Percentiles rank a stretch among this genome's conserved stretches.
Evolutionary conservation across 768 basidiomycete genomes (phyloP).

Genomic region (Coprinopsis strossmayeri): DNA sequence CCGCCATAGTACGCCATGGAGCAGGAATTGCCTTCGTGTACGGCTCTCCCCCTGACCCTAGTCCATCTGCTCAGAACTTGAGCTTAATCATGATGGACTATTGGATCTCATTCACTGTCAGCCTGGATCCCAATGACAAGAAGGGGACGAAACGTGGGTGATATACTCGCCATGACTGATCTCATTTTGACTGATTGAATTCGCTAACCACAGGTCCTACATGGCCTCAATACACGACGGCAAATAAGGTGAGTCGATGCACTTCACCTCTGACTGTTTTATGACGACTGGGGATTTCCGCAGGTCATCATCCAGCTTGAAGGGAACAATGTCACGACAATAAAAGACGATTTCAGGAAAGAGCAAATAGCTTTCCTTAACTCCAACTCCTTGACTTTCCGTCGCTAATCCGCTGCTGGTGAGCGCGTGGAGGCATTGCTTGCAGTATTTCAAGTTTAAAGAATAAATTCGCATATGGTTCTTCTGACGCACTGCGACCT

Average conservation of each 20-base stretch:
- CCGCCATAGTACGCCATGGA: slow-evolving; percentile 22
- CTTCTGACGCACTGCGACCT: too few relatives aligned
- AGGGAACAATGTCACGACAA: slow-evolving; percentile 26
- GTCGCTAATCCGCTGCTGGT: neutral
- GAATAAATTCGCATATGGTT: too few relatives aligned
- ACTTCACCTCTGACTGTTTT: neutral
- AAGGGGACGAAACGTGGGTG: slow-evolving; percentile 24
- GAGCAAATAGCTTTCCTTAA: slow-evolving; percentile 31
- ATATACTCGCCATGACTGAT: neutral
- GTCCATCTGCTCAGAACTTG: slow-evolving; percentile 17
- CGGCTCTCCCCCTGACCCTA: slow-evolving; percentile 22
- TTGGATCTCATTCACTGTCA: slow-evolving; percentile 34
- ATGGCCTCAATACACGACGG: slow-evolving; percentile 23
- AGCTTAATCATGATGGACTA: slow-evolving; percentile 32
- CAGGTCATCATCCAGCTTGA: slow-evolving; percentile 22
- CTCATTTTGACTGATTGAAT: neutral
- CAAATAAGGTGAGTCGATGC: neutral
- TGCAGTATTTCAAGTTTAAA: too few relatives aligned
- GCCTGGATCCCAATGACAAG: slow-evolving; percentile 32
- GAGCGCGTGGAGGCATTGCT: too few relatives aligned
- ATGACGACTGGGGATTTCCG: too few relatives aligned
- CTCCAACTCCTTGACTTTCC: slow-evolving; percentile 9
- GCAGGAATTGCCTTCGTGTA: slow-evolving; percentile 29
- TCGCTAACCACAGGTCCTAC: too few relatives aligned
- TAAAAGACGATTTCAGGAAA: slow-evolving; percentile 31